These are phyloP conservation scores for Jamesozyma jinghongensis DNA, from an alignment of 805 yeast species.

Conservation along the genomic window DNA sequence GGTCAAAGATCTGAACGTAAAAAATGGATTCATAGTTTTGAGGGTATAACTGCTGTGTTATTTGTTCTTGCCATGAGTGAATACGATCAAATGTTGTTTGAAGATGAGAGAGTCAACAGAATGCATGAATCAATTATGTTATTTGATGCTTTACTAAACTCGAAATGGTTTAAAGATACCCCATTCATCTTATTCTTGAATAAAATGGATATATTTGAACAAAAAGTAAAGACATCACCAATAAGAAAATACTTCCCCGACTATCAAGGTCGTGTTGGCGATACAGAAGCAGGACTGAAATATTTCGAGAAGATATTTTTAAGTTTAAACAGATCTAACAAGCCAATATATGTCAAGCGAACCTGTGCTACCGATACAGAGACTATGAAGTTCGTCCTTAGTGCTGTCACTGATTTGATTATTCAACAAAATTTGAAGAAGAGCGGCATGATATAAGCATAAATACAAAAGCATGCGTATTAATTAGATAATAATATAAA, in stretches of 20 bases:
- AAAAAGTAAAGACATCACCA: slow-evolving; percentile 58
- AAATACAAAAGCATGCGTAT: too few relatives aligned
- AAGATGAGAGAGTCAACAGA: slow-evolving; percentile 80
- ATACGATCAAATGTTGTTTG: slow-evolving; percentile 85
- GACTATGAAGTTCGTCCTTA: slow-evolving; percentile 80
- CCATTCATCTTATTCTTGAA: slow-evolving; percentile 86
- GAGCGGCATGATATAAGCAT: slow-evolving; percentile 54
- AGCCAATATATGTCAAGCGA: slow-evolving; percentile 80
- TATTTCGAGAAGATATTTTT: slow-evolving; percentile 65
- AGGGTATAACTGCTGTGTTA: slow-evolving; percentile 76
- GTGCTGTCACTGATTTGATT: slow-evolving; percentile 88
- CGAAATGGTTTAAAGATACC: slow-evolving; percentile 74
- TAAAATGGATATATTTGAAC: slow-evolving; percentile 73
- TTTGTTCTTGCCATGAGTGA: slow-evolving; percentile 87
- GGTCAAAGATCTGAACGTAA: slow-evolving; percentile 88
- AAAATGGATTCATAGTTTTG: slow-evolving; percentile 93
- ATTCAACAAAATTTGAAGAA: slow-evolving; percentile 72
- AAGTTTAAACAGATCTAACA: slow-evolving; percentile 49
- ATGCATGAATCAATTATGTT: slow-evolving; percentile 83
- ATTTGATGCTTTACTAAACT: slow-evolving; percentile 76
- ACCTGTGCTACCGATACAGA: slow-evolving; percentile 94
- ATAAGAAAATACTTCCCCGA: slow-evolving; percentile 70
- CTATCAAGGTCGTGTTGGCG: slow-evolving; percentile 55
- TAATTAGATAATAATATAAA: background rate
- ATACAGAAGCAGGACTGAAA: slow-evolving; percentile 55